These are phyloP conservation scores for Ustilago nuda DNA, from an alignment of 1,284 basidiomycete species.

Conservation along the genomic window DNA sequence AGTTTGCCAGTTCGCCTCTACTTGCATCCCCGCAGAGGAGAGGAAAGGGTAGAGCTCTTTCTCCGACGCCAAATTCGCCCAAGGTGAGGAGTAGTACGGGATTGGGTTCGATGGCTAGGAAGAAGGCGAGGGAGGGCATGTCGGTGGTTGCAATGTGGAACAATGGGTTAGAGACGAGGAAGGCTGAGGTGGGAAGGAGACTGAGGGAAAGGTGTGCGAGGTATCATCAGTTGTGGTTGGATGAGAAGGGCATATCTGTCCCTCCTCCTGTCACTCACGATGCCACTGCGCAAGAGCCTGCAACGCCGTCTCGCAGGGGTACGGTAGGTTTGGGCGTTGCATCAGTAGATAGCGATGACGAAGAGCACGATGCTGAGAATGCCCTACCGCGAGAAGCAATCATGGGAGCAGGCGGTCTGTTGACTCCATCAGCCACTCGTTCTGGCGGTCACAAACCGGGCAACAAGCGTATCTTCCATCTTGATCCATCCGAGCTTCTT, in stretches of 20 bases:
- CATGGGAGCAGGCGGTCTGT: slow-evolving; percentile 39
- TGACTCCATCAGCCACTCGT: slow-evolving; percentile 43
- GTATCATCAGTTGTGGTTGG: slow-evolving; percentile 54
- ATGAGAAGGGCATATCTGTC: slow-evolving; percentile 28
- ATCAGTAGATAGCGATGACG: slow-evolving; percentile 79
- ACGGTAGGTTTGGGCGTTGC: slow-evolving; percentile 20
- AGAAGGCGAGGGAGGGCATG: slow-evolving; percentile 53
- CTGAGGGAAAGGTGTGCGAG: slow-evolving; percentile 47
- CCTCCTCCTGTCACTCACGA: slow-evolving; percentile 12
- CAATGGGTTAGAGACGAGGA: slow-evolving; percentile 61
- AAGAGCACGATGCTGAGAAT: slow-evolving; percentile 78
- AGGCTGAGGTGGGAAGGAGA: slow-evolving; percentile 52
- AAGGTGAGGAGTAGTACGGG: slow-evolving; percentile 17
- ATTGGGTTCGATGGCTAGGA: slow-evolving; percentile 4
- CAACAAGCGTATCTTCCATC: slow-evolving; percentile 37
- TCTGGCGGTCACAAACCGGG: slow-evolving; percentile 34
- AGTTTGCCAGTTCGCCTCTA: slow-evolving; percentile 14
- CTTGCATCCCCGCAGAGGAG: slow-evolving; percentile 19
- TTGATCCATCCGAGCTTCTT: slow-evolving; percentile 38
- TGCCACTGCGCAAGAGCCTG: not conserved
- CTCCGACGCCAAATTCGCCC: slow-evolving; percentile 16
- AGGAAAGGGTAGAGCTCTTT: not conserved
- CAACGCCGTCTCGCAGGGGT: slow-evolving; percentile 21
- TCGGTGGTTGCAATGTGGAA: slow-evolving; percentile 65
- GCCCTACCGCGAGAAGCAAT: slow-evolving; percentile 78